Conservation (phyloP, 306 rosid genomes). For the Canavalia gladiata region DNA sequence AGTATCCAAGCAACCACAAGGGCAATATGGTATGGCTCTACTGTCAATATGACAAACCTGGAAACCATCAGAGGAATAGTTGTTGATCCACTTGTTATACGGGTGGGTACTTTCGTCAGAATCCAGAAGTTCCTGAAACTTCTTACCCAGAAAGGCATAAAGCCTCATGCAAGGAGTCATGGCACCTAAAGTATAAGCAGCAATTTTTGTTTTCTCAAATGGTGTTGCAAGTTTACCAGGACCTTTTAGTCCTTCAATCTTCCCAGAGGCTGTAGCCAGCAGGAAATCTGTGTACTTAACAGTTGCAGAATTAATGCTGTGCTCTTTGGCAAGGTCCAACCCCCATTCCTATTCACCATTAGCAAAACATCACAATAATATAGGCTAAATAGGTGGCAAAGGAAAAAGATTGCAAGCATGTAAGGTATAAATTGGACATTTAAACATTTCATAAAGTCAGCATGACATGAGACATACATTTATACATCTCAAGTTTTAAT, state of each 20-base stretch:
- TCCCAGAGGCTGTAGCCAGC: conserved; percentile 97
- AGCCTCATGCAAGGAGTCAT: conserved; percentile 98
- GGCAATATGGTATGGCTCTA: conserved; percentile 49
- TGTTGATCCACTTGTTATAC: conserved; percentile 89
- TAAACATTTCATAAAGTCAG: conserved; percentile 14
- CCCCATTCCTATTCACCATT: conserved; percentile 82
- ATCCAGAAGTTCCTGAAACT: conserved; percentile 67
- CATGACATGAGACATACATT: conserved; percentile 35
- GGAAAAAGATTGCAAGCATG: conserved; percentile 7
- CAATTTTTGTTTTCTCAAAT: conserved; percentile 94
- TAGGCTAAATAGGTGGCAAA: conserved; percentile 26
- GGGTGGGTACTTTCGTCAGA: conserved; percentile 64
- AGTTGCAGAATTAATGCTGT: conserved; percentile 74
- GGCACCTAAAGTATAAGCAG: conserved; percentile 97
- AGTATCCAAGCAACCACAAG: conserved; percentile 49
- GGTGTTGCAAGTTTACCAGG: conserved; percentile 98
- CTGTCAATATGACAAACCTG: conserved; percentile 73
- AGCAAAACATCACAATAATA: conserved; percentile 37
- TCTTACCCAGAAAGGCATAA: conserved; percentile 85
- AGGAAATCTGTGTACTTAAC: conserved; percentile 86
- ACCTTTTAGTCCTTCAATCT: conserved; percentile 87
- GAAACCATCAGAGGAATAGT: conserved; percentile 77
- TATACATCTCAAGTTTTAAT: conserved; percentile 23
- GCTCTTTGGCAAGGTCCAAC: conserved; percentile 66
- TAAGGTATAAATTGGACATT: not conserved